phyloP scores from a whole-genome alignment of 2,329 filamentous ascomycete genomes.

The Gaeumannomyces sp. region DNA sequence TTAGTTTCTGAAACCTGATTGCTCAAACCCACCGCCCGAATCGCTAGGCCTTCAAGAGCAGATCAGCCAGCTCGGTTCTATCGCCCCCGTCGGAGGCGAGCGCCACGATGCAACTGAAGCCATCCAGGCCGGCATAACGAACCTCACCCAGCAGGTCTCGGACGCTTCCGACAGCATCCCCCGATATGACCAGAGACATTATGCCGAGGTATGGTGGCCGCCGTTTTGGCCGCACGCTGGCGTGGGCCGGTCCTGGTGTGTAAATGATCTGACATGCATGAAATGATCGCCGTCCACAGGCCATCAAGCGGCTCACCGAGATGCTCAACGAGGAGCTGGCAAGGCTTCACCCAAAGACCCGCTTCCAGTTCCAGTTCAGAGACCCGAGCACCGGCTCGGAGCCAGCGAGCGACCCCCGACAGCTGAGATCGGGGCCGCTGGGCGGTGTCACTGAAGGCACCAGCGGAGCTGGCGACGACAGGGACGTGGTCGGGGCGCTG shows the following conservation, averaged over 20 bases:
- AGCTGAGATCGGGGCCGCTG: conserved; percentile 19
- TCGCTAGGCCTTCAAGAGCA: conserved; percentile 66
- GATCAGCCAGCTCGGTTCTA: conserved; percentile 61
- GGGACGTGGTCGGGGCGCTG: conserved; percentile 31
- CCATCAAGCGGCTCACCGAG: conserved; percentile 74
- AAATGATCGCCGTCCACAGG: conserved; percentile 35
- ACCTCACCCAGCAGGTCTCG: conserved; percentile 75
- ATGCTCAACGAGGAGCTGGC: conserved; percentile 66
- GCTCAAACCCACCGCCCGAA: neutral
- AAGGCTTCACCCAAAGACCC: conserved; percentile 64
- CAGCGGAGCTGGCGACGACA: conserved; percentile 10
- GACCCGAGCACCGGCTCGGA: conserved; percentile 20
- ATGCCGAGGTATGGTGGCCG: conserved; percentile 57
- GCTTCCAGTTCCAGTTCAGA: conserved; percentile 63
- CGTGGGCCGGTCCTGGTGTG: neutral
- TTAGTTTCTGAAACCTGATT: neutral
- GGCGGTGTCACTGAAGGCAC: neutral
- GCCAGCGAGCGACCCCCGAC: conserved; percentile 36
- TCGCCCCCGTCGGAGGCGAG: conserved; percentile 62
- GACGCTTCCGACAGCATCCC: conserved; percentile 79
- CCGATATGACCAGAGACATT: conserved; percentile 83
- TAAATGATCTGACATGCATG: neutral
- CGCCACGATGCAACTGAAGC: conserved; percentile 76
- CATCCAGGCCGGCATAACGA: conserved; percentile 71
- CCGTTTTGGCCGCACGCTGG: neutral